Percentiles rank a stretch among this genome's conserved stretches.
Evolutionary conservation across 1,139 yeast genomes (phyloP).

Genomic region (Debaryomyces psychrophilus): DNA sequence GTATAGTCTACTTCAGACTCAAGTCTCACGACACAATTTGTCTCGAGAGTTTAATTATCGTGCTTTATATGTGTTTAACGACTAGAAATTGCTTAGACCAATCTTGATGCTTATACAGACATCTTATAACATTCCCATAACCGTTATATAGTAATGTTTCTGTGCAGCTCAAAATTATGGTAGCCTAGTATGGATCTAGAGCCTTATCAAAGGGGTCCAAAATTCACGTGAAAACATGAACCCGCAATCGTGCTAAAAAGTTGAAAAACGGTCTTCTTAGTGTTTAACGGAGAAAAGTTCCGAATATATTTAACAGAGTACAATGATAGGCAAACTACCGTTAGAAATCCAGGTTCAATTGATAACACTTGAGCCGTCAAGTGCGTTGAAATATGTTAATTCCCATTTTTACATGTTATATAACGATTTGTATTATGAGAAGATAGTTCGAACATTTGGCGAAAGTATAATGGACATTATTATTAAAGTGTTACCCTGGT

Average conservation of each 20-base stretch:
- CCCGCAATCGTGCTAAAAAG: neutral
- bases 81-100: too few relatives aligned
- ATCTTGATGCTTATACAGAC: too few relatives aligned
- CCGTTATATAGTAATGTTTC: too few relatives aligned
- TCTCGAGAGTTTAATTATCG: too few relatives aligned
- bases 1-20: too few relatives aligned
- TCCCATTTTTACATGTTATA: slow-evolving; percentile 49
- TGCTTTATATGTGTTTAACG: too few relatives aligned
- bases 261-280: neutral
- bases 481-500: slow-evolving; percentile 42
- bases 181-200: too few relatives aligned
- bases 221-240: neutral
- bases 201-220: slow-evolving; percentile 18
- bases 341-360: slow-evolving; percentile 52
- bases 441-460: slow-evolving; percentile 48
- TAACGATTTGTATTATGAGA: slow-evolving; percentile 52
- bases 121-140: too few relatives aligned
- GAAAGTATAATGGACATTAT: slow-evolving; percentile 33
- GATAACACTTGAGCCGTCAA: slow-evolving; percentile 43
- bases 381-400: slow-evolving; percentile 44
- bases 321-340: slow-evolving; percentile 44
- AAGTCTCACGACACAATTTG: too few relatives aligned
- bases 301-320: neutral
- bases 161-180: too few relatives aligned
- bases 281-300: neutral